Conservation (phyloP, 1,284 basidiomycete genomes). For the Pseudomicrostroma phylloplanum region DNA sequence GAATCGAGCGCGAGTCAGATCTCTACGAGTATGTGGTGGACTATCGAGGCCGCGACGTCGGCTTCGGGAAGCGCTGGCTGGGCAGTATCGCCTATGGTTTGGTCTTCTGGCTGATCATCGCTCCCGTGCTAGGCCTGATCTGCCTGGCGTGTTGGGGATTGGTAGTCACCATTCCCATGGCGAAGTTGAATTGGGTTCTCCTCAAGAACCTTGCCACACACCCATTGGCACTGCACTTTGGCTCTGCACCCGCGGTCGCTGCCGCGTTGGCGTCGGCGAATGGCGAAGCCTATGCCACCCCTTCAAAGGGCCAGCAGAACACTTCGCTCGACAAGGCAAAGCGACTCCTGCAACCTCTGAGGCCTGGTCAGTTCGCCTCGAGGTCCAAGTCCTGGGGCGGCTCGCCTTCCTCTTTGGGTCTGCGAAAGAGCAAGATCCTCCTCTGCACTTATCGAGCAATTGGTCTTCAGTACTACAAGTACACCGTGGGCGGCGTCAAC, state of each 20-base stretch:
- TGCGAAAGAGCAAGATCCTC: conserved; percentile 63
- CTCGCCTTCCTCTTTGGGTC: conserved; percentile 53
- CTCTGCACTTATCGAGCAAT: conserved; percentile 90
- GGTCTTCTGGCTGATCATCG: conserved; percentile 78
- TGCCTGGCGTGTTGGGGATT: conserved; percentile 83
- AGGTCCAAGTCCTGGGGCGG: conserved; percentile 50
- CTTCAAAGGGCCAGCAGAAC: conserved; percentile 36
- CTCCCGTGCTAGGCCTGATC: conserved; percentile 66
- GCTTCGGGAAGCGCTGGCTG: conserved; percentile 23
- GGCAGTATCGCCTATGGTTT: conserved; percentile 50
- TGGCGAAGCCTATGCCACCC: not conserved
- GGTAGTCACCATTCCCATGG: conserved; percentile 95
- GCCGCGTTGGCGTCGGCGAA: conserved; percentile 16
- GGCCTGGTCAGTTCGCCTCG: conserved; percentile 52
- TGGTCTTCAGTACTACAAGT: conserved; percentile 95
- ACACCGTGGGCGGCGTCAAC: conserved; percentile 96
- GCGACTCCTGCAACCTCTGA: conserved; percentile 41
- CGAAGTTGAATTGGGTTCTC: conserved; percentile 88
- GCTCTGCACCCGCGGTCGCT: conserved; percentile 52
- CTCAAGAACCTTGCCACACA: conserved; percentile 74
- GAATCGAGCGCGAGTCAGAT: conserved; percentile 31
- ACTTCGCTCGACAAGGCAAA: conserved; percentile 26
- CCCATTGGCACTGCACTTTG: conserved; percentile 84
- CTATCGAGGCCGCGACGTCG: conserved; percentile 37
- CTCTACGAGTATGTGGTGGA: conserved; percentile 46